Evolutionary conservation across 192 early-diverging fungal species (phyloP), one percentile per base, ranked within the genome.

Genomic region (Haplosporangium gracile): DNA sequence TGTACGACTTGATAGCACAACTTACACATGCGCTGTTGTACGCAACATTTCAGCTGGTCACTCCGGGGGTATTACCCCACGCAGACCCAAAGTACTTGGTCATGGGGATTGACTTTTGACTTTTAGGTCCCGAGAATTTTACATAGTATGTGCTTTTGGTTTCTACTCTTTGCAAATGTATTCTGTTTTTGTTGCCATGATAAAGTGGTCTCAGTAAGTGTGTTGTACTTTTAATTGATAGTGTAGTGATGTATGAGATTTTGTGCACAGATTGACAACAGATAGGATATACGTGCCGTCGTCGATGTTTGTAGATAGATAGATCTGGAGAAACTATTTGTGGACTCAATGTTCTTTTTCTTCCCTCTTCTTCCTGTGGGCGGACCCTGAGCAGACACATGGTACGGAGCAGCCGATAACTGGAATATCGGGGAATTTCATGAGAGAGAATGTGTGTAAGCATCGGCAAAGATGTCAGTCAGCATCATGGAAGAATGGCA

Each of bases 11-110:
- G 20, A 34, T 87, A 57, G 90, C 89, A 2, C 80, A 82, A 49
- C 86, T 93, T 70, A 91, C 89, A 4, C 90, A 92, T 51, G 90
- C 93, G 9, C 90, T 93, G 77, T 77, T 93, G 91, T 93, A 93
- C 81, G 90, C 92, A 11, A 91, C 91, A 1, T 93, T 93, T 70
- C 91, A 92, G 74, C 74, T 92, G 77, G 91, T 93, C 18, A 88
- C 89, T 49, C 91, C 91, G 5, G 73, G 70, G 42, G 76, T 86
- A 39, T 63, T 81, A 18, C 29, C 69, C 6, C 45, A 74, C 22
- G 84, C 84, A 2, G 84, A 86, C 39, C 71, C 79, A 53, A 86
- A 86, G 65, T 86, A 81, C 57, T 38, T 81, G 20, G 75, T 81
- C 16, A 76, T 86, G n/a, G 84, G 84, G 36, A 86, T 86, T 75